Conservation (phyloP, 305 asterid genomes). For the Fraxinus paxiana region DNA sequence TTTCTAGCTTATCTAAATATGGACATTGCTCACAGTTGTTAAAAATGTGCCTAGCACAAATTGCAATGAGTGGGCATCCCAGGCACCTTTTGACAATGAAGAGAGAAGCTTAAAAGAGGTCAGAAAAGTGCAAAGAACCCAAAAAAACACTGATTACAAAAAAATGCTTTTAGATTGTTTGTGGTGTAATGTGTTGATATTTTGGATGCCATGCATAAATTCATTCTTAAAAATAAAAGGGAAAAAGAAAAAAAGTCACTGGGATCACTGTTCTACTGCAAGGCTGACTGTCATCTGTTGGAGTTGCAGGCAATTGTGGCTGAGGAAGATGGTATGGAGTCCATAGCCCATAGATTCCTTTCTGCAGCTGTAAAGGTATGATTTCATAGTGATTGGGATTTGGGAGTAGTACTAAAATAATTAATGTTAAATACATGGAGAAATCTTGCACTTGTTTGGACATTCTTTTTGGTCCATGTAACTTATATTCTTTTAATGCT, state of each 20-base stretch:
- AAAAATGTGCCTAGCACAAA: neutral
- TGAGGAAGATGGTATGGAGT: slow-evolving; percentile 94
- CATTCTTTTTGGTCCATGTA: neutral
- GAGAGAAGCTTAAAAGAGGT: neutral
- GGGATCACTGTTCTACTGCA: neutral
- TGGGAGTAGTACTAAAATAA: neutral
- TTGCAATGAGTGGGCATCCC: neutral
- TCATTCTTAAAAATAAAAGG: neutral
- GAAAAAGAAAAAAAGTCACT: neutral
- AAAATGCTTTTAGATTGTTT: neutral
- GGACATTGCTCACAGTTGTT: neutral
- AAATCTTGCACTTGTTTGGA: slow-evolving; percentile 1
- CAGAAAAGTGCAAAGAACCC: neutral
- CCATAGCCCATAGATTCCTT: slow-evolving; percentile 90
- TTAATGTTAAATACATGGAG: neutral
- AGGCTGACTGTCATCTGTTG: slow-evolving; percentile 22
- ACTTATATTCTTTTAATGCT: neutral
- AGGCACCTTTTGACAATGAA: neutral
- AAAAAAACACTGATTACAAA: neutral
- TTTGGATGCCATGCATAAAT: neutral
- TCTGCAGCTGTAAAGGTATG: slow-evolving; percentile 90
- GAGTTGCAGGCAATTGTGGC: slow-evolving; percentile 71
- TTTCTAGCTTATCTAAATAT: neutral
- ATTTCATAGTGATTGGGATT: neutral
- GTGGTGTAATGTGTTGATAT: neutral